Evolutionary conservation across 2,329 filamentous ascomycete genomes (phyloP).

Genomic region (Alternaria ethzedia): DNA sequence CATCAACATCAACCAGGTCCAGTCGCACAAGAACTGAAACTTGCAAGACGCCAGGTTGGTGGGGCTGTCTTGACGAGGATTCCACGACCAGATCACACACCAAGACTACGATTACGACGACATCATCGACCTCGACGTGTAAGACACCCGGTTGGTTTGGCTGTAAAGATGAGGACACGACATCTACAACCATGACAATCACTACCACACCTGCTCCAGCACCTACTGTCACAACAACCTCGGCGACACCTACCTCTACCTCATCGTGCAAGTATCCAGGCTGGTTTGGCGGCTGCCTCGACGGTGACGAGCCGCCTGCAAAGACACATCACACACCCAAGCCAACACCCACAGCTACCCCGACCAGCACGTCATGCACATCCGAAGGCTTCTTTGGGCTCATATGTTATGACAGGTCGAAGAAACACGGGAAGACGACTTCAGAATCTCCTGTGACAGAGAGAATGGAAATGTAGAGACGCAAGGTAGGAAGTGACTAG

Average conservation of each 20-base stretch:
- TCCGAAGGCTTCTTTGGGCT: slow-evolving; percentile 39
- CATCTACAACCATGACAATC: slow-evolving; percentile 33
- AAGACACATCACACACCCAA: slow-evolving; percentile 21
- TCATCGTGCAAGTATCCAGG: slow-evolving; percentile 54
- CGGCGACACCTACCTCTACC: slow-evolving; percentile 39
- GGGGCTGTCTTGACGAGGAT: slow-evolving; percentile 73
- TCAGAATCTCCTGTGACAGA: slow-evolving; percentile 16
- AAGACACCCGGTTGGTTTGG: slow-evolving; percentile 69
- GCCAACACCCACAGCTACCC: slow-evolving; percentile 20
- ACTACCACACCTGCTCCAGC: slow-evolving; percentile 33
- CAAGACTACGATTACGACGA: slow-evolving; percentile 53
- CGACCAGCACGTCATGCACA: slow-evolving; percentile 28
- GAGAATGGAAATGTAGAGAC: slow-evolving; percentile 34
- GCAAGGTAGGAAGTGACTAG: not conserved
- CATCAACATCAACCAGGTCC: slow-evolving; percentile 59
- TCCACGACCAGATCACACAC: slow-evolving; percentile 60
- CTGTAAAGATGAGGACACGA: slow-evolving; percentile 62
- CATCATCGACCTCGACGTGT: slow-evolving; percentile 51
- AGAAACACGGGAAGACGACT: slow-evolving; percentile 18
- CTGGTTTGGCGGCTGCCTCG: slow-evolving; percentile 58
- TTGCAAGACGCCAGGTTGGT: slow-evolving; percentile 92
- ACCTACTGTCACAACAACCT: slow-evolving; percentile 41
- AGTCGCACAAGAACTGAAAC: slow-evolving; percentile 75
- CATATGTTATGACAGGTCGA: slow-evolving; percentile 37
- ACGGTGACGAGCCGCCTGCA: slow-evolving; percentile 54